These are phyloP conservation scores for Exophiala mesophila DNA, from an alignment of 2,329 filamentous ascomycete species.

Conservation along the genomic window DNA sequence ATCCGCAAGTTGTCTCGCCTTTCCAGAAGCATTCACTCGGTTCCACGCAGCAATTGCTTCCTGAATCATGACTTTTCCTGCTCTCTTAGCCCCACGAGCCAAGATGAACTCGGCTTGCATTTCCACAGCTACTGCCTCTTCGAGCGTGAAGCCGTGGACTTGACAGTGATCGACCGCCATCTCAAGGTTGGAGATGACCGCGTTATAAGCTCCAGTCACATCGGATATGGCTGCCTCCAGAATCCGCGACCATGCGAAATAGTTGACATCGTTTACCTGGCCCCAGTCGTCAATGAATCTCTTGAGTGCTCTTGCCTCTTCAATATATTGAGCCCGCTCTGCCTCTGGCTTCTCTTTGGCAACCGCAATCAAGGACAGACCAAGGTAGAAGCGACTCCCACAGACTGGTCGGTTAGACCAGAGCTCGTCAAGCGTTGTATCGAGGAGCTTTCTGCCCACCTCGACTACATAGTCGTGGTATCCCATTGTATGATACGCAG, in stretches of 20 bases:
- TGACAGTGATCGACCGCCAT: conserved; percentile 57
- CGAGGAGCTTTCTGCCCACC: conserved; percentile 37
- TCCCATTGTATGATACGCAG: conserved; percentile 44
- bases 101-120: conserved; percentile 57
- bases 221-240: conserved; percentile 54
- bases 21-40: conserved; percentile 54
- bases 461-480: conserved; percentile 43
- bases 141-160: conserved; percentile 52
- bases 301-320: conserved; percentile 47
- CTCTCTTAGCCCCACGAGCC: conserved; percentile 53
- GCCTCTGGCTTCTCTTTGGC: conserved; percentile 41
- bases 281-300: conserved; percentile 50
- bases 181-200: conserved; percentile 49
- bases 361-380: conserved; percentile 39
- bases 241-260: conserved; percentile 53
- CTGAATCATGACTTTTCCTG: conserved; percentile 54
- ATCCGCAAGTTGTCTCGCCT: conserved; percentile 52
- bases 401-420: conserved; percentile 43
- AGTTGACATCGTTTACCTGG: conserved; percentile 55
- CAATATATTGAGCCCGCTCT: conserved; percentile 45
- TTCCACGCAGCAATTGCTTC: conserved; percentile 57
- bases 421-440: conserved; percentile 38
- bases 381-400: conserved; percentile 43
- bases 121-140: conserved; percentile 57
- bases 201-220: conserved; percentile 39